These are phyloP conservation scores for Skeletonema potamos DNA, from an alignment of 108 stramenopile species.

Conservation along the genomic window DNA sequence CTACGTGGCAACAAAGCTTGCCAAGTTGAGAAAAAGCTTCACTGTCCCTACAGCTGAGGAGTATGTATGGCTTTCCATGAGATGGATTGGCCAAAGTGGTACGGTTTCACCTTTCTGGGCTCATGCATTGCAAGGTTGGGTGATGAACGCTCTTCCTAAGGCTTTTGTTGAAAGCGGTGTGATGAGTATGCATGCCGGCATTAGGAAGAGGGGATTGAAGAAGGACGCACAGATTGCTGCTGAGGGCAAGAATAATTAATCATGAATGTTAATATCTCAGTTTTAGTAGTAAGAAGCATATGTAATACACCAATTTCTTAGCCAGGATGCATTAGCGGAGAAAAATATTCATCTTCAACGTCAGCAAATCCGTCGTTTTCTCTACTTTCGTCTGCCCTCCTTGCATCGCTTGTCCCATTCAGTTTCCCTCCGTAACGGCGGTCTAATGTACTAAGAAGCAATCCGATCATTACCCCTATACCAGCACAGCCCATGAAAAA, in stretches of 20 bases:
- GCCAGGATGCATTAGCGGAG: background rate
- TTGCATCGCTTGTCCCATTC: slow-evolving; percentile 5
- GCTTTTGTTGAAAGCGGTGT: slow-evolving; percentile 60
- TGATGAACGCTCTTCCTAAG: slow-evolving; percentile 77
- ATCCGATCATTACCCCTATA: slow-evolving; percentile 45
- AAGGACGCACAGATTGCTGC: slow-evolving; percentile 81
- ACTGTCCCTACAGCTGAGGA: slow-evolving; percentile 86
- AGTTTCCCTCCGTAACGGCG: slow-evolving; percentile 26
- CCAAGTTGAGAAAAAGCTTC: slow-evolving; percentile 92
- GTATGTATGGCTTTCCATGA: slow-evolving; percentile 81
- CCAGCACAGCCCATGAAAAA: slow-evolving; percentile 50
- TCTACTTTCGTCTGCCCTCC: background rate
- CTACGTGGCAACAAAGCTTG: slow-evolving; percentile 96
- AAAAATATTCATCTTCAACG: slow-evolving; percentile 9
- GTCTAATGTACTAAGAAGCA: slow-evolving; percentile 49
- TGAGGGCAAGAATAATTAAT: slow-evolving; percentile 41
- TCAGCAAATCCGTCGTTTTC: background rate
- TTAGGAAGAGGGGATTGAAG: slow-evolving; percentile 90
- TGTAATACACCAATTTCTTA: background rate
- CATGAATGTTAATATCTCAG: background rate
- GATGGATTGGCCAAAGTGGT: slow-evolving; percentile 85
- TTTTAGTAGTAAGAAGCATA: background rate
- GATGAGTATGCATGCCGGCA: slow-evolving; percentile 90
- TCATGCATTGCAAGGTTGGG: slow-evolving; percentile 92
- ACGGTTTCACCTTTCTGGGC: slow-evolving; percentile 91